Conservation (phyloP, 345 rosid genomes). For the Linum tenue region DNA sequence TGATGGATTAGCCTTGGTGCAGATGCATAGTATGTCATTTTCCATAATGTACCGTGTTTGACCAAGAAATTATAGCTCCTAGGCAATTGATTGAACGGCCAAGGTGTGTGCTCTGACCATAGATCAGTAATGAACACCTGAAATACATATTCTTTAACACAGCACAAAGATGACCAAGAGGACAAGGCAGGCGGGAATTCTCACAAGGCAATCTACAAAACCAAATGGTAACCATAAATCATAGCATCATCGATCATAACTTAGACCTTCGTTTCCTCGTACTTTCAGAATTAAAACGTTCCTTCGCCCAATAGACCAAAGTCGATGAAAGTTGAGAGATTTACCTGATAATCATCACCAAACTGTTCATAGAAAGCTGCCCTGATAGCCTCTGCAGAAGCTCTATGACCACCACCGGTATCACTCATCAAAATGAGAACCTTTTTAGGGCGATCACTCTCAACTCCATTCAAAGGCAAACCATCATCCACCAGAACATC, state of each 20-base stretch:
- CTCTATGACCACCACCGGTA: slow-evolving; percentile 98
- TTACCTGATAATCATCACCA: slow-evolving; percentile 92
- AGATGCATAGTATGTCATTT: slow-evolving; percentile 77
- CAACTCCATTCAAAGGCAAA: slow-evolving; percentile 42
- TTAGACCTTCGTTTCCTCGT: too few relatives aligned
- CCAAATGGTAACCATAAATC: slow-evolving; percentile 5
- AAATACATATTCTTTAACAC: slow-evolving; percentile 31
- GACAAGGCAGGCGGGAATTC: not conserved
- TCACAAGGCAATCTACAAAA: not conserved
- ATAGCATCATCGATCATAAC: not conserved
- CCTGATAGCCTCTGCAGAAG: slow-evolving; percentile 98
- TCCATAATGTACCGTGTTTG: slow-evolving; percentile 88
- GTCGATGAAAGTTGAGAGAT: too few relatives aligned
- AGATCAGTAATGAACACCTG: slow-evolving; percentile 97
- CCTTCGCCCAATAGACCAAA: too few relatives aligned
- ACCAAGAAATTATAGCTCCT: slow-evolving; percentile 94
- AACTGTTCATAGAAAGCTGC: slow-evolving; percentile 74
- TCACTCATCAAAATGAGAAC: slow-evolving; percentile 98
- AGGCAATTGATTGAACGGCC: slow-evolving; percentile 99
- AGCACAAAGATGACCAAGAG: slow-evolving; percentile 11
- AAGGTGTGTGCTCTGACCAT: slow-evolving; percentile 97
- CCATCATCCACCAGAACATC: slow-evolving; percentile 53
- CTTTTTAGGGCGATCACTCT: slow-evolving; percentile 49
- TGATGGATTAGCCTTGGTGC: slow-evolving; percentile 88
- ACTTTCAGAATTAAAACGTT: too few relatives aligned